Evolutionary conservation across 257 asterid species (phyloP).

Genomic region (Solanum pinnatisectum): DNA sequence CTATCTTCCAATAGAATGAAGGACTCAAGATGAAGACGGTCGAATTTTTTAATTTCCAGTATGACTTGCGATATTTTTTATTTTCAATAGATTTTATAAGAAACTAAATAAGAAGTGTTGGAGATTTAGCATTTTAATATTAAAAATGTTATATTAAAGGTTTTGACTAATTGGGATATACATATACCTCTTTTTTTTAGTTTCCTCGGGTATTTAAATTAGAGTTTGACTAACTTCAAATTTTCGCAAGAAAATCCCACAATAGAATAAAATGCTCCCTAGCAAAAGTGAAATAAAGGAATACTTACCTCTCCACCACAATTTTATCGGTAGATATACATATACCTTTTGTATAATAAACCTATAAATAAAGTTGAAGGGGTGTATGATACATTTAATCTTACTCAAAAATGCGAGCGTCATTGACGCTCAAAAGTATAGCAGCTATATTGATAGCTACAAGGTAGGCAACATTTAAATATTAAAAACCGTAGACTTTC

Average conservation of each 20-base stretch:
- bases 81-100: too few relatives aligned
- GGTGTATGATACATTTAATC: neutral
- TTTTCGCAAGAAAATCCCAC: accelerated
- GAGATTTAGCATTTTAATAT: neutral
- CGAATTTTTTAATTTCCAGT: neutral
- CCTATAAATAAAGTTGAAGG: neutral
- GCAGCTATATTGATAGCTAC: neutral
- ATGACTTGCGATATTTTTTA: neutral
- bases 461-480: neutral
- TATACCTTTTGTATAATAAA: neutral
- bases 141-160: neutral
- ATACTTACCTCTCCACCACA: accelerated
- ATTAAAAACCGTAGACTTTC: neutral
- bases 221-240: too few relatives aligned
- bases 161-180: neutral
- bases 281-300: too few relatives aligned
- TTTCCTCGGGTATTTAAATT: too few relatives aligned
- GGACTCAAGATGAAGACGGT: neutral
- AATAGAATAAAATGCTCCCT: accelerated
- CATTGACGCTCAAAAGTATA: neutral
- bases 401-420: neutral
- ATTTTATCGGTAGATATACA: too few relatives aligned
- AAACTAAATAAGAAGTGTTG: neutral
- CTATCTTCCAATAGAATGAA: too few relatives aligned
- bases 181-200: too few relatives aligned